Percentiles rank a stretch among this genome's conserved stretches.
Conservation (phyloP, 441 rosid species). For the Eutrema salsugineum region DNA sequence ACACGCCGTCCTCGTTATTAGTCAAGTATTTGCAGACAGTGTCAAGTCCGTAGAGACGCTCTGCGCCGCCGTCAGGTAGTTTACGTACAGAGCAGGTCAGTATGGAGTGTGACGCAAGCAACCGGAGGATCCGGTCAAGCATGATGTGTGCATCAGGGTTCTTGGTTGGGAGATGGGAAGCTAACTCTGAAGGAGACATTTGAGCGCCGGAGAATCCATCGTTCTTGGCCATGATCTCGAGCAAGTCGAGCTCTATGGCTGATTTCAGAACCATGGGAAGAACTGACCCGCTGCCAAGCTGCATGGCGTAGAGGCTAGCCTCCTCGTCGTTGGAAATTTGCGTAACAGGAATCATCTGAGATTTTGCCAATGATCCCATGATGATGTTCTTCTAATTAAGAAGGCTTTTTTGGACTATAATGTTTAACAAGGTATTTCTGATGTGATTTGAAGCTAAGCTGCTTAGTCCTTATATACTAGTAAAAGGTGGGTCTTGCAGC, state of each 20-base stretch:
- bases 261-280: conserved; percentile 34
- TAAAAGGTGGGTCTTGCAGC: too few relatives aligned
- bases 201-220: conserved; percentile 1
- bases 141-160: conserved; percentile 32
- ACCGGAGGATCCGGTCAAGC: conserved; percentile 38
- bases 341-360: conserved; percentile 3
- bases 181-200: conserved; percentile 26
- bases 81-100: conserved; percentile 29
- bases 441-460: too few relatives aligned
- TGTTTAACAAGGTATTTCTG: too few relatives aligned
- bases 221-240: conserved; percentile 36
- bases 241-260: conserved; percentile 28
- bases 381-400: too few relatives aligned
- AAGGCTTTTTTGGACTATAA: too few relatives aligned
- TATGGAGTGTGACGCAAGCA: conserved; percentile 28
- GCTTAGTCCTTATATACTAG: too few relatives aligned
- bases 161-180: conserved; percentile 17
- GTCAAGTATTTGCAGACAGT: conserved; percentile 34
- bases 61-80: conserved; percentile 10
- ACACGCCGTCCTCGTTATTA: conserved; percentile 29
- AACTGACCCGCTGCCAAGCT: conserved; percentile 19
- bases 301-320: conserved; percentile 25
- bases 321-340: conserved; percentile 31
- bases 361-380: conserved; percentile 12
- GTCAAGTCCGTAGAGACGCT: conserved; percentile 22